These are phyloP conservation scores for Ampelomyces quisqualis DNA, from an alignment of 2,329 filamentous ascomycete species.

Conservation along the genomic window DNA sequence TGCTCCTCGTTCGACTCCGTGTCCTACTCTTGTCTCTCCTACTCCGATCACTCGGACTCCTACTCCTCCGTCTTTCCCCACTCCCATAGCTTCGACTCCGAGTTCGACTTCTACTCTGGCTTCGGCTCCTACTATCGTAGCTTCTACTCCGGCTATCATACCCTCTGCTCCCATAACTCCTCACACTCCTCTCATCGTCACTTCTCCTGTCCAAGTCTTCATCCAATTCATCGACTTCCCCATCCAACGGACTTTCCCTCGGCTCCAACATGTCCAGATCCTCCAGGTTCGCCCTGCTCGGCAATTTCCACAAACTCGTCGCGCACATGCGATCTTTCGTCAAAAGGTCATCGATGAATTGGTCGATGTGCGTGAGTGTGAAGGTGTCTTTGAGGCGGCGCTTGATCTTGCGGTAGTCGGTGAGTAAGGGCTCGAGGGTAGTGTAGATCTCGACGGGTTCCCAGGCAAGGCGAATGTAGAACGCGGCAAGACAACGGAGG, in stretches of 20 bases:
- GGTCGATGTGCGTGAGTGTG: conserved; percentile 77
- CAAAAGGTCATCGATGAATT: conserved; percentile 90
- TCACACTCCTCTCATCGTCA: conserved; percentile 12
- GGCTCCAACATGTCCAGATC: conserved; percentile 87
- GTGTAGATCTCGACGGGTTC: conserved; percentile 77
- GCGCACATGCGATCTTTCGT: conserved; percentile 87
- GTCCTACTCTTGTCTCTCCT: neutral
- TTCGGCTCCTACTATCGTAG: conserved; percentile 17
- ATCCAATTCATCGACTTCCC: conserved; percentile 64
- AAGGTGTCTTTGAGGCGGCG: conserved; percentile 73
- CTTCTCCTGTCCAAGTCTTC: conserved; percentile 9
- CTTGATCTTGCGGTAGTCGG: conserved; percentile 80
- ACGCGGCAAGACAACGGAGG: conserved; percentile 81
- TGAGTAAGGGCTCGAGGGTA: conserved; percentile 77
- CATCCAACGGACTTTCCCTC: conserved; percentile 77
- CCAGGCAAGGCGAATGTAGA: conserved; percentile 90
- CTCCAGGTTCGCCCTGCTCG: conserved; percentile 76
- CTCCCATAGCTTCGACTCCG: neutral
- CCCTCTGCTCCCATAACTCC: conserved; percentile 14
- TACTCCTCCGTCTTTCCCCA: neutral
- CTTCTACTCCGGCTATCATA: conserved; percentile 17
- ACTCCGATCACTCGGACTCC: neutral
- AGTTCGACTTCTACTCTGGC: conserved; percentile 5
- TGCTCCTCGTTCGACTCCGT: neutral
- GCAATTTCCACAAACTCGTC: conserved; percentile 90